phyloP scores from a whole-genome alignment of 1,284 basidiomycete species.

The Cystobasidiaceae sp. region DNA sequence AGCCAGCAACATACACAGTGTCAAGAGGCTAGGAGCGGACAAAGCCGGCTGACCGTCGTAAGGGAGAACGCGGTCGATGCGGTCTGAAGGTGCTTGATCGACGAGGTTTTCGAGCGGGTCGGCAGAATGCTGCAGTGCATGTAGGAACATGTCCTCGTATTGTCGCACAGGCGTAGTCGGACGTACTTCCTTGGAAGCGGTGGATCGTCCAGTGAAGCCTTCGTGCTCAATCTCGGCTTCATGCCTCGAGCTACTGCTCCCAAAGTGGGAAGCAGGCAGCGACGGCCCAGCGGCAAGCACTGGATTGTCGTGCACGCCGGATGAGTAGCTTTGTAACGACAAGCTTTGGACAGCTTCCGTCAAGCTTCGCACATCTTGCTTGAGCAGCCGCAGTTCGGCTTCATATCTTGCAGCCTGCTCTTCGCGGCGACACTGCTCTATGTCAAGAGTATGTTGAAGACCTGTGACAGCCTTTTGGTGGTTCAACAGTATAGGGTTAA shows the following conservation, averaged over 20 bases:
- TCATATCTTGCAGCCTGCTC: too few species aligned
- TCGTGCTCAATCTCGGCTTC: not conserved
- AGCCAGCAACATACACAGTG: not conserved
- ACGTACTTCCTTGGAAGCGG: not conserved
- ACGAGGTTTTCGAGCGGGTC: not conserved
- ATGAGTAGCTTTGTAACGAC: too few species aligned
- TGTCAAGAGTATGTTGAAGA: too few species aligned
- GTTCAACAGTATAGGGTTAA: too few species aligned
- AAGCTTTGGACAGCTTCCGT: too few species aligned
- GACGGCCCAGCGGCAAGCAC: too few species aligned
- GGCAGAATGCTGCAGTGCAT: not conserved
- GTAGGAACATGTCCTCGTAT: slow-evolving; percentile 10
- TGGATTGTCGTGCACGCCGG: too few species aligned
- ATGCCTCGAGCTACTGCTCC: not conserved
- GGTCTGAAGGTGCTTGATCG: not conserved
- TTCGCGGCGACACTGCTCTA: too few species aligned
- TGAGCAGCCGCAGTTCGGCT: too few species aligned
- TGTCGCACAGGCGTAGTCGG: not conserved
- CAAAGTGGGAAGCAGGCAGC: not conserved
- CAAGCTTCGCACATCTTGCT: too few species aligned
- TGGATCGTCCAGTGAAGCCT: not conserved
- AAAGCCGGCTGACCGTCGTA: not conserved
- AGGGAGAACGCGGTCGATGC: not conserved
- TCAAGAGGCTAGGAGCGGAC: not conserved
- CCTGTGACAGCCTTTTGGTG: too few species aligned